phyloP scores from a whole-genome alignment of 2,329 filamentous ascomycete species.

The Paramyrothecium sp. region DNA sequence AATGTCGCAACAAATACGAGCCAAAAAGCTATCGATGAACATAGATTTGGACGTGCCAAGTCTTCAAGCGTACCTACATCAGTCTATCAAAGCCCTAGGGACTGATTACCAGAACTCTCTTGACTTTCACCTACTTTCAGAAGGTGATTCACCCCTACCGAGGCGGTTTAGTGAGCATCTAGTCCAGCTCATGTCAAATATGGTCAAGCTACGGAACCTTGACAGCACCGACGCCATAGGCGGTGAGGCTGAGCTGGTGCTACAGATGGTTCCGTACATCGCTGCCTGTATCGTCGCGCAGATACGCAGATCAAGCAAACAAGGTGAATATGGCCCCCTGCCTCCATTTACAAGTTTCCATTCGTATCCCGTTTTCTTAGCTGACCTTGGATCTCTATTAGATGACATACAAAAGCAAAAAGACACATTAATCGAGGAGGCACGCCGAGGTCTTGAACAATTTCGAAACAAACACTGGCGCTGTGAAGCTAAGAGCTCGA shows the following conservation, averaged over 20 bases:
- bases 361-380: too few relatives aligned
- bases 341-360: too few relatives aligned
- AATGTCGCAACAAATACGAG: constrained; percentile 3
- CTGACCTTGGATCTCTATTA: too few relatives aligned
- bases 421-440: constrained; percentile 1
- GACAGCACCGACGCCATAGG: neutral
- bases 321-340: neutral
- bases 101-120: constrained; percentile 4
- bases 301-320: neutral
- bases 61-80: constrained; percentile 4
- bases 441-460: constrained; percentile 1
- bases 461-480: constrained; percentile 9
- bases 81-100: neutral
- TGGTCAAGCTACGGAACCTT: neutral
- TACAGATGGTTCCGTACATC: constrained; percentile 3
- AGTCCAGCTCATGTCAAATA: neutral
- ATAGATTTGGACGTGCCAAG: constrained; percentile 3
- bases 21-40: neutral
- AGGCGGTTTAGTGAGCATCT: constrained; percentile 7
- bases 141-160: constrained; percentile 1
- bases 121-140: constrained; percentile 4
- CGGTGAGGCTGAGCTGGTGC: neutral
- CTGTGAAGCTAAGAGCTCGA: constrained; percentile 7
- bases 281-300: constrained; percentile 9
- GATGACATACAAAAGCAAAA: accelerated